These are phyloP conservation scores for Colletotrichum incanum DNA, from an alignment of 2,329 filamentous ascomycete genomes.

Conservation along the genomic window DNA sequence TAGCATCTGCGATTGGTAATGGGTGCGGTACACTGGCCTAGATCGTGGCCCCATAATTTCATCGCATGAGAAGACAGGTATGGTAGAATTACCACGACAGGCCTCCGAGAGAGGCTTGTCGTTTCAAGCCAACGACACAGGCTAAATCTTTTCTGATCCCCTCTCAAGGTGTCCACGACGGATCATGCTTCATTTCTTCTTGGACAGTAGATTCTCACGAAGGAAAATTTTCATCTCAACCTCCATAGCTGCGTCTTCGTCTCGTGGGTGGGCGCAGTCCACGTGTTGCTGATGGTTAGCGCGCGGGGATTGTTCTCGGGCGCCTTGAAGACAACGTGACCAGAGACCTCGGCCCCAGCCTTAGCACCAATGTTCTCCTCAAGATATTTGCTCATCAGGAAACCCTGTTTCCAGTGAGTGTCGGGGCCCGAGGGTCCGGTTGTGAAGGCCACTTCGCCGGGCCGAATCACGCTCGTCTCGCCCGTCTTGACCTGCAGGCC, in stretches of 20 bases:
- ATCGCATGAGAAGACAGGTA: not conserved
- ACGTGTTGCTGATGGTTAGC: slow-evolving; percentile 75
- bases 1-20: not conserved
- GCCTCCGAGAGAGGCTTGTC: not conserved
- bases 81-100: not conserved
- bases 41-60: not conserved
- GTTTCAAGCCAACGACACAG: not conserved
- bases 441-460: slow-evolving; percentile 85
- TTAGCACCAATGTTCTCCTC: slow-evolving; percentile 63
- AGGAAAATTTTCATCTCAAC: slow-evolving; percentile 55
- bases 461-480: slow-evolving; percentile 71
- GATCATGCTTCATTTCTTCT: not conserved
- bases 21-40: not conserved
- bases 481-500: slow-evolving; percentile 69
- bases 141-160: not conserved
- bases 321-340: slow-evolving; percentile 80
- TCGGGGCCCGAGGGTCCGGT: slow-evolving; percentile 83
- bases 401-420: slow-evolving; percentile 93
- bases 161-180: not conserved
- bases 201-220: not conserved
- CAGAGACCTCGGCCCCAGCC: slow-evolving; percentile 72
- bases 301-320: slow-evolving; percentile 79
- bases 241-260: slow-evolving; percentile 67
- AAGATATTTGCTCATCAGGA: slow-evolving; percentile 78
- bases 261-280: slow-evolving; percentile 65